Base-by-base conservation (phyloP, 2,329 filamentous ascomycete genomes). In the Diaporthe sp. region DNA sequence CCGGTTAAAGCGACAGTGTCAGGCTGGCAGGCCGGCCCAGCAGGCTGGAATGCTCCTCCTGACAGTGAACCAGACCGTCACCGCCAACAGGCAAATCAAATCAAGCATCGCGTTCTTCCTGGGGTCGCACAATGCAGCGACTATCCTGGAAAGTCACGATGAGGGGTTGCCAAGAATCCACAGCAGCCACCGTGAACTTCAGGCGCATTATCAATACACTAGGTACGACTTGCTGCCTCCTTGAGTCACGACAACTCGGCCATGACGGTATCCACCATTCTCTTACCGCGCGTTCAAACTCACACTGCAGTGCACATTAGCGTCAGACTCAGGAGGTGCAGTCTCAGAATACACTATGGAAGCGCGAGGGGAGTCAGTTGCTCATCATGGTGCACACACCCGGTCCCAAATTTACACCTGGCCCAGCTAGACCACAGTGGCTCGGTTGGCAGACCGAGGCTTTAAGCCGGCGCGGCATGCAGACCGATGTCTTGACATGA, bases 401-500 rank as follows among this genome's bases (percentile, higher is more conserved):
- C 9, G 45, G 28, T 50, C 30, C 61, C 61, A 67, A 50, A 67
- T 35, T 50, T 50, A 52, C 12, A 52, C 61, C 42, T 67, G 42
- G 61, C 61, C 45, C 64, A 67, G 64, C 64, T n/a, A 25, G 22
- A 35, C 61, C 30, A 40, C 13, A 6, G 64, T 67, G 64, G 64
- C 47, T 68, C 64, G 64, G 47, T 40, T 68, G 17, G 45, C 47
- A 68, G 47, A 40, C 64, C 47, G 47, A 68, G 64, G 22, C 64
- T 40, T 33, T 40, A 17, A 54, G 12, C 40, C 64, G 61, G 61
- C 61, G 61, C 47, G 64, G 64, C 64, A 38, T 38, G 33, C 42
- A 66, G 7, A 33, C 19, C 64, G 33, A 47, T 42, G 40, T 22
- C 61, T 55, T 68, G 71, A 73, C 71, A 73, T 64, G 19, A 73